These are phyloP conservation scores for Paraglomus brasilianum DNA, from an alignment of 192 early-diverging fungal species.

Conservation along the genomic window DNA sequence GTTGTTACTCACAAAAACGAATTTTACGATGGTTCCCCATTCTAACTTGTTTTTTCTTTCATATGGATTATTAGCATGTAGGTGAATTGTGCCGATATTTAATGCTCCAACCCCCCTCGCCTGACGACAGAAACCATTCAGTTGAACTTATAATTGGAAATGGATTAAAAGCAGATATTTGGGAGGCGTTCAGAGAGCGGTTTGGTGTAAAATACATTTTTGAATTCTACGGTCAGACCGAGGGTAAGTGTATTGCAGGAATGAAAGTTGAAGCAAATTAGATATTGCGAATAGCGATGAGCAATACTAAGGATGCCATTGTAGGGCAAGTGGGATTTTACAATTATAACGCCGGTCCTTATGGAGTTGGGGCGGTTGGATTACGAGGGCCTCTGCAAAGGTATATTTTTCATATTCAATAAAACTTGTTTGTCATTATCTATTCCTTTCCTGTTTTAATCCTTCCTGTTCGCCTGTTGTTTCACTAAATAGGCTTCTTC, in stretches of 20 bases:
- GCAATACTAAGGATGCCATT: not conserved
- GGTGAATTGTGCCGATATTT: conserved; percentile 71
- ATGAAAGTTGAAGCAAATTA: not conserved
- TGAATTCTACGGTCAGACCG: conserved; percentile 69
- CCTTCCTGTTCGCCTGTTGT: conserved; percentile 15
- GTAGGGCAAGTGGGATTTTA: conserved; percentile 36
- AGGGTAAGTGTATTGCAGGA: conserved; percentile 50
- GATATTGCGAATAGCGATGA: not conserved
- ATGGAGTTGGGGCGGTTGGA: conserved; percentile 66
- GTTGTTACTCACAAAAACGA: conserved; percentile 4
- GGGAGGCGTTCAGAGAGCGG: conserved; percentile 58
- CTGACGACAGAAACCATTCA: conserved; percentile 52
- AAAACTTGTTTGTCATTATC: conserved; percentile 12
- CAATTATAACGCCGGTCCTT: conserved; percentile 43
- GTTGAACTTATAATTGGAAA: conserved; percentile 64
- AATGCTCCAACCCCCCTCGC: conserved; percentile 45
- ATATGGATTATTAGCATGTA: conserved; percentile 54
- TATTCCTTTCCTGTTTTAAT: conserved; percentile 10
- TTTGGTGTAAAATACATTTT: conserved; percentile 59
- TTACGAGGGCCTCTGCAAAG: conserved; percentile 46
- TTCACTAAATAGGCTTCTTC: conserved; percentile 30
- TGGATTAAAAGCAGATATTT: conserved; percentile 68
- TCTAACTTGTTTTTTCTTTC: not conserved
- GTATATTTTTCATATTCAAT: conserved; percentile 5
- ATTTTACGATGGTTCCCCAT: conserved; percentile 28